Percentiles rank a stretch among this genome's conserved stretches.
Evolutionary conservation across 495 filamentous ascomycete genomes (phyloP).

Genomic region (Cryomyces minteri): DNA sequence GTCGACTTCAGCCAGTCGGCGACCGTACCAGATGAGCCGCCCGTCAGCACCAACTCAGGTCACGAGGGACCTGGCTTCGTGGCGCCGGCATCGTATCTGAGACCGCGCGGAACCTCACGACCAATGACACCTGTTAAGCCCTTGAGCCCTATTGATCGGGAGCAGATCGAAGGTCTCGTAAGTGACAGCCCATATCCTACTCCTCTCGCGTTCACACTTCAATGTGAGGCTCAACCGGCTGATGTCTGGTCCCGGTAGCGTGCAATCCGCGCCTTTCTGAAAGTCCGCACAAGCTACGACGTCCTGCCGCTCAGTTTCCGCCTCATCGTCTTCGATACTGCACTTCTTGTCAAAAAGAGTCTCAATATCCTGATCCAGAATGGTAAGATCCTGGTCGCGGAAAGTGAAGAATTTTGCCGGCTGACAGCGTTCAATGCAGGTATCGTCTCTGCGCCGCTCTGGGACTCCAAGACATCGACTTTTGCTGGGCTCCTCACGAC

Average conservation of each 20-base stretch:
- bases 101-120: constrained; percentile 34
- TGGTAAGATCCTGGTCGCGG: constrained; percentile 34
- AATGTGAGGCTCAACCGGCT: neutral
- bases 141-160: constrained; percentile 56
- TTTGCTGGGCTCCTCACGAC: constrained; percentile 92
- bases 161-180: constrained; percentile 87
- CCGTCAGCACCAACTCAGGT: neutral
- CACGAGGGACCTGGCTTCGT: constrained; percentile 30
- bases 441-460: constrained; percentile 94
- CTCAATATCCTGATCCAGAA: constrained; percentile 93
- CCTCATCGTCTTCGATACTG: constrained; percentile 87
- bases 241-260: constrained; percentile 29
- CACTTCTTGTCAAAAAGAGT: constrained; percentile 91
- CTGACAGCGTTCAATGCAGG: constrained; percentile 29
- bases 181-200: constrained; percentile 19
- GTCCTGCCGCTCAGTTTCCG: constrained; percentile 95
- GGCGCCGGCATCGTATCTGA: constrained; percentile 73
- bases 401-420: neutral
- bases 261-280: constrained; percentile 89
- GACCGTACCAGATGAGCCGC: neutral
- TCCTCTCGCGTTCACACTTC: neutral
- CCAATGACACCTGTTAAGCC: constrained; percentile 30
- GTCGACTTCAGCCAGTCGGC: neutral
- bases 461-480: constrained; percentile 86
- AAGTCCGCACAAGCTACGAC: constrained; percentile 92